Evolutionary conservation across 306 rosid species (phyloP), one percentile per base, ranked within the genome.

Genomic region (Boehmeria nivea): DNA sequence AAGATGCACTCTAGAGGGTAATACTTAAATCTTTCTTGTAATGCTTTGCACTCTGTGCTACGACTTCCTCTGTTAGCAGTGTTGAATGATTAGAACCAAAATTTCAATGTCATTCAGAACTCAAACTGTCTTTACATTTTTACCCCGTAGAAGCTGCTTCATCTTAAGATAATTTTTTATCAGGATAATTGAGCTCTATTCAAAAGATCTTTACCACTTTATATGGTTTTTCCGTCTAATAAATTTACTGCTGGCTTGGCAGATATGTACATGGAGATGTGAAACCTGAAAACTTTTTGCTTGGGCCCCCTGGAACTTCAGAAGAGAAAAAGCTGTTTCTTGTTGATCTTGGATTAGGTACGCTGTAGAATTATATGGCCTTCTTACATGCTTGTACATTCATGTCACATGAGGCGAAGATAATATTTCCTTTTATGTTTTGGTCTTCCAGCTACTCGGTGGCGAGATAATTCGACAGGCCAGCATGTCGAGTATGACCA

Each of bases 251-350:
- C 38, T 33, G 38, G 38, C 43, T 16, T 56, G 64, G 28, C 66
- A 77, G 82, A 68, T 77, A 77, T 59, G 82, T 77, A 59, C 82
- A 77, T 22, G 82, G 82, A 25, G 82, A 77, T 14, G 78, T 77
- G 46, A 77, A 77, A 51, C 82, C 82, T 50, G 82, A 77, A 67
- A 77, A 77, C 42, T 77, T 77, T 68, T 65, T 77, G 60, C 78
- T 77, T 2, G 82, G 82, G 9, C 78, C 82, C 15, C 60, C 72
- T 49, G 82, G 78, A 37, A 72, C 78, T 50, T 63, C 28, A 0
- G 78, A 77, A 54, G 82, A 77, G 60, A 77, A 72, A 60, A 77
- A 72, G 64, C 59, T 77, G 55, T 77, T 72, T 68, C 78, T 77
- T 43, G 82, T 77, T 60, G 82, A 77, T 61, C 78, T 77, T 60